Evolutionary conservation across 23 red algal genomes (phyloP).

Genomic region (Gracilaria domingensis): DNA sequence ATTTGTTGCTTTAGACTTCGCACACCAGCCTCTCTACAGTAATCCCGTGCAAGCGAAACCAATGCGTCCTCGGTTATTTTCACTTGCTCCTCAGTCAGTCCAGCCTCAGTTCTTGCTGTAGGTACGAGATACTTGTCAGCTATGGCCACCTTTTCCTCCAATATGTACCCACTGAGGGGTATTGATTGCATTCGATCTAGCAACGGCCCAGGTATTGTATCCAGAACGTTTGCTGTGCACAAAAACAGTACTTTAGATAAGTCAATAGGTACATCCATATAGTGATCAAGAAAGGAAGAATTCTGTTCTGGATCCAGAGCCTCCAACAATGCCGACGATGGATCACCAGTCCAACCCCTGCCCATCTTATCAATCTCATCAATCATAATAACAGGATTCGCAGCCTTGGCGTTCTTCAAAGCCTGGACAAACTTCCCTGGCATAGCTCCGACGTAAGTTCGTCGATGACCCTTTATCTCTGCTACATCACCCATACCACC

Average conservation of each 20-base stretch:
- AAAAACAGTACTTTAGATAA: slow-evolving; percentile 93
- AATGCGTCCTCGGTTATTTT: slow-evolving; percentile 73
- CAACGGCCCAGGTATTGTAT: slow-evolving; percentile 91
- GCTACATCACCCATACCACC: slow-evolving; percentile 97
- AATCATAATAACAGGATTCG: slow-evolving; percentile 96
- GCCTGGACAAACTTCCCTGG: slow-evolving; percentile 96
- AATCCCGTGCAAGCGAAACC: slow-evolving; percentile 79
- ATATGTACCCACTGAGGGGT: slow-evolving; percentile 88
- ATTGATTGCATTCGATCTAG: slow-evolving; percentile 98
- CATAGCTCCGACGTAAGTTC: slow-evolving; percentile 99
- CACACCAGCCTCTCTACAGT: slow-evolving; percentile 98
- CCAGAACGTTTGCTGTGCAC: slow-evolving; percentile 91
- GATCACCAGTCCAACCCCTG: slow-evolving; percentile 90
- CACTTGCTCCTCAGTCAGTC: slow-evolving; percentile 72
- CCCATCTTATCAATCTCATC: slow-evolving; percentile 99
- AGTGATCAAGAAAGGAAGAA: slow-evolving; percentile 92
- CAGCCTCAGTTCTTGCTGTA: slow-evolving; percentile 69
- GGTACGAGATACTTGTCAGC: slow-evolving; percentile 90
- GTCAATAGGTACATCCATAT: slow-evolving; percentile 94
- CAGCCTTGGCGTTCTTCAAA: slow-evolving; percentile 86
- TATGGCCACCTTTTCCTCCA: slow-evolving; percentile 98
- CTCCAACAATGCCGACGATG: slow-evolving; percentile 90
- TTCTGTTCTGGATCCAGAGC: slow-evolving; percentile 98
- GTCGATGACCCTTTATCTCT: slow-evolving; percentile 97
- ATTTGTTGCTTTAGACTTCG: slow-evolving; percentile 91